Evolutionary conservation across 306 rosid genomes (phyloP).

Genomic region (Mucuna pruriens): DNA sequence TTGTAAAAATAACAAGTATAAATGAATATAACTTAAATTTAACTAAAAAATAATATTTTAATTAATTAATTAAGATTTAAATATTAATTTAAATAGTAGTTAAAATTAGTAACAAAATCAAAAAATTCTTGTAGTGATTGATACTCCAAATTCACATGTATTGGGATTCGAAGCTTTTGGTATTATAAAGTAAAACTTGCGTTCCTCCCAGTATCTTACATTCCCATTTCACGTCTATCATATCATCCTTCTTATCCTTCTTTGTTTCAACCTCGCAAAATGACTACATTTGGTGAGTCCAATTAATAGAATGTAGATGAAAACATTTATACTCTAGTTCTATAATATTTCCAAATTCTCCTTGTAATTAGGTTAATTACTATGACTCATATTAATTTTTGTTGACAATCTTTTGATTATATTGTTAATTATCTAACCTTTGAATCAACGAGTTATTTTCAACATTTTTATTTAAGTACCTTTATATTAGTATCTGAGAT

Average conservation of each 20-base stretch:
- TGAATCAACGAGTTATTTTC: neutral
- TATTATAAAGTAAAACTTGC: neutral
- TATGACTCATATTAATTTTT: neutral
- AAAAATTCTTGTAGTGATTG: neutral
- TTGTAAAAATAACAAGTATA: too few species aligned
- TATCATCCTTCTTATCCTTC: neutral
- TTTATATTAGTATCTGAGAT: neutral
- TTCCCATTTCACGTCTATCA: neutral
- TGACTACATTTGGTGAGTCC: neutral
- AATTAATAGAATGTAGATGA: neutral
- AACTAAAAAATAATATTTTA: too few species aligned
- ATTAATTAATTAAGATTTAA: too few species aligned
- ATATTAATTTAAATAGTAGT: too few species aligned
- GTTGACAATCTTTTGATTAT: neutral
- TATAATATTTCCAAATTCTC: neutral
- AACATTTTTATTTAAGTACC: neutral
- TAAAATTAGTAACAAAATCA: too few species aligned
- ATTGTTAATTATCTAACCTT: neutral
- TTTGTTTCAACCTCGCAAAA: conserved; percentile 1
- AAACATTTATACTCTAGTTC: neutral
- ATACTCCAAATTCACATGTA: neutral
- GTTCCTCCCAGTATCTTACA: neutral
- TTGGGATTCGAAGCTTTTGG: neutral
- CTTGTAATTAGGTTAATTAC: neutral
- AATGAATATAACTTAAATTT: too few species aligned